Evolutionary conservation across 108 stramenopile genomes (phyloP).

Genomic region (Aurantiochytrium sp.): DNA sequence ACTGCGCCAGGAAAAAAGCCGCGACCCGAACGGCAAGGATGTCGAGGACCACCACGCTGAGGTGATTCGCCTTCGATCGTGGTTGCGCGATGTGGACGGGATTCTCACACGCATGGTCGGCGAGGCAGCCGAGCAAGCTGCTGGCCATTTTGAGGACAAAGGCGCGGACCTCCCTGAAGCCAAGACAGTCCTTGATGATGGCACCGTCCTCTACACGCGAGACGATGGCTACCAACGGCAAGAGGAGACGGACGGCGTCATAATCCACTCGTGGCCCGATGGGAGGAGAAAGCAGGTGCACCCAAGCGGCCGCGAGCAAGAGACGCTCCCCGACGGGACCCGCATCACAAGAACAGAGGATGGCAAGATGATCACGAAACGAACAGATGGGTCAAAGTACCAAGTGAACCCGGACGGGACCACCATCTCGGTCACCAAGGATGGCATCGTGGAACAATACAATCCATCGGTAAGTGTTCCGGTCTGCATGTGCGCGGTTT

Average conservation of each 20-base stretch:
- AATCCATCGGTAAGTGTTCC: not conserved
- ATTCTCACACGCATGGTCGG: not conserved
- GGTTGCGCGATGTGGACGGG: not conserved
- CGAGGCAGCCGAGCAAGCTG: not conserved
- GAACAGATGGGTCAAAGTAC: not conserved
- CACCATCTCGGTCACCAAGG: not conserved
- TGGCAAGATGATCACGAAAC: not conserved
- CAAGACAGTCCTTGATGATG: not conserved
- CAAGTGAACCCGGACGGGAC: constrained; percentile 3
- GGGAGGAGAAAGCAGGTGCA: not conserved
- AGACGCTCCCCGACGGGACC: not conserved
- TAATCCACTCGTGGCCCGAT: not conserved
- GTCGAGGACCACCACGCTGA: not conserved
- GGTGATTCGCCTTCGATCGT: not conserved
- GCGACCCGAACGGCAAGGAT: not conserved
- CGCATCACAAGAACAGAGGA: constrained; percentile 2
- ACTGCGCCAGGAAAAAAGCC: not conserved
- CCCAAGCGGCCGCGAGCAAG: not conserved
- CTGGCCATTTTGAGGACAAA: not conserved
- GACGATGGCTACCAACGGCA: not conserved
- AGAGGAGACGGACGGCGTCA: constrained; percentile 21
- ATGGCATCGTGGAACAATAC: not conserved
- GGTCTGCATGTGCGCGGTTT: too few species aligned
- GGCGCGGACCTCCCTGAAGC: not conserved
- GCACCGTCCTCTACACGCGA: not conserved